A percentile compares a stretch with the other conserved stretches of the same genome.
Conservation (phyloP, 176 grass and related monocot species). For the Carex myosuroides region DNA sequence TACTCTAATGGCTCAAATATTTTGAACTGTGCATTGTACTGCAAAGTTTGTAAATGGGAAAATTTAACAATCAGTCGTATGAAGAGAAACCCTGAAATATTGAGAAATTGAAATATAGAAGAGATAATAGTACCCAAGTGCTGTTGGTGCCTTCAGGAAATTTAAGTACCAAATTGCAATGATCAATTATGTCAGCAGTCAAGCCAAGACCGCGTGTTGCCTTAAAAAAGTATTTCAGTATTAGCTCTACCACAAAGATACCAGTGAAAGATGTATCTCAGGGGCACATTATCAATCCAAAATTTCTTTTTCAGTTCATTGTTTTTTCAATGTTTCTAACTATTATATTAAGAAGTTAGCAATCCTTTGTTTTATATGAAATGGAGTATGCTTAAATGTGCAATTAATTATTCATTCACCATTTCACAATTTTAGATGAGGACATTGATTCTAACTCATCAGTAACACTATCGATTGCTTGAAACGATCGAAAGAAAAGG, state of each 20-base stretch:
- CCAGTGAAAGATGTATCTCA: not conserved
- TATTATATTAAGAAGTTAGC: not conserved
- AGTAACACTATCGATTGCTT: not conserved
- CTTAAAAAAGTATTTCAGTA: slow-evolving; percentile 33
- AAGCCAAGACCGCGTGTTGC: slow-evolving; percentile 82
- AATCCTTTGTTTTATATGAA: not conserved
- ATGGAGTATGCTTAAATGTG: not conserved
- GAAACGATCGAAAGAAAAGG: not conserved
- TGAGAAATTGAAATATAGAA: slow-evolving; percentile 21
- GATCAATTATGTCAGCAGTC: slow-evolving; percentile 64
- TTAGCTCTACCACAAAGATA: not conserved
- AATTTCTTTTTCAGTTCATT: not conserved
- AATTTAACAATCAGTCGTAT: not conserved
- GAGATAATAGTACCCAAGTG: slow-evolving; percentile 54
- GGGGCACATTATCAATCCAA: not conserved
- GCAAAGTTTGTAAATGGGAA: slow-evolving; percentile 24
- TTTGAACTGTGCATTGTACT: slow-evolving; percentile 92
- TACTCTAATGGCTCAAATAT: slow-evolving; percentile 82
- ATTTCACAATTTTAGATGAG: not conserved
- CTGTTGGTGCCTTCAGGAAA: slow-evolving; percentile 84
- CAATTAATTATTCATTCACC: not conserved
- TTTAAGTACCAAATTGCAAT: slow-evolving; percentile 78
- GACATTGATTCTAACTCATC: not conserved
- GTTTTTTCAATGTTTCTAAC: not conserved
- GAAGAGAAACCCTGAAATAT: not conserved